phyloP scores from a whole-genome alignment of 768 basidiomycete species.

The Mycena latifolia region DNA sequence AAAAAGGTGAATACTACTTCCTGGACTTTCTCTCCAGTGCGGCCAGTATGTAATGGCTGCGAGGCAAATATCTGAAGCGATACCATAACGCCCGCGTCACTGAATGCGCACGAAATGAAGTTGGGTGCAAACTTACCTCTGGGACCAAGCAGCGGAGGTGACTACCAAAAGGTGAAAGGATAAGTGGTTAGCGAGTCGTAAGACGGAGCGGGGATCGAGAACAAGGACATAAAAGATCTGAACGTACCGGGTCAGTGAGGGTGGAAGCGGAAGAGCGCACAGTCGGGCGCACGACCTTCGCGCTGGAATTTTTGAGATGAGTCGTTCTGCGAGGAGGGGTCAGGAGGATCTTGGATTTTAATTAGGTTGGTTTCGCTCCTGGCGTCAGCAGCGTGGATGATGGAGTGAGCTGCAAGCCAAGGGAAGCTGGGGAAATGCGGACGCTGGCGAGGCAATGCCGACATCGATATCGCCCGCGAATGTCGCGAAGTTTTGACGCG shows the following conservation, averaged over 20 bases:
- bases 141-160: constrained; percentile 10
- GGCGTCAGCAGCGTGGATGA: constrained; percentile 7
- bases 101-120: constrained; percentile 6
- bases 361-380: constrained; percentile 2
- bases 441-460: constrained; percentile 1
- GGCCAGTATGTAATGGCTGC: constrained; percentile 6
- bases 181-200: constrained; percentile 10
- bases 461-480: constrained; percentile 5
- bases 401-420: not conserved
- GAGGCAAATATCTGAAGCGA: constrained; percentile 10
- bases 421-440: constrained; percentile 5
- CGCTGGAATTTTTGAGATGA: constrained; percentile 2
- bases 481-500: constrained; percentile 6
- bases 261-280: constrained; percentile 1
- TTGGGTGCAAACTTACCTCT: constrained; percentile 7
- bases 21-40: constrained; percentile 5
- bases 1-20: constrained; percentile 9
- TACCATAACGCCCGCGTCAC: constrained; percentile 5
- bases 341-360: constrained; percentile 8
- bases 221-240: constrained; percentile 8
- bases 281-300: constrained; percentile 7
- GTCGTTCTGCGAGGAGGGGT: constrained; percentile 7
- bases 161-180: constrained; percentile 7
- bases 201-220: constrained; percentile 6
- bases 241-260: constrained; percentile 5